These are phyloP conservation scores for Trichosanthes cucumerina DNA, from an alignment of 306 rosid species.

Conservation along the genomic window DNA sequence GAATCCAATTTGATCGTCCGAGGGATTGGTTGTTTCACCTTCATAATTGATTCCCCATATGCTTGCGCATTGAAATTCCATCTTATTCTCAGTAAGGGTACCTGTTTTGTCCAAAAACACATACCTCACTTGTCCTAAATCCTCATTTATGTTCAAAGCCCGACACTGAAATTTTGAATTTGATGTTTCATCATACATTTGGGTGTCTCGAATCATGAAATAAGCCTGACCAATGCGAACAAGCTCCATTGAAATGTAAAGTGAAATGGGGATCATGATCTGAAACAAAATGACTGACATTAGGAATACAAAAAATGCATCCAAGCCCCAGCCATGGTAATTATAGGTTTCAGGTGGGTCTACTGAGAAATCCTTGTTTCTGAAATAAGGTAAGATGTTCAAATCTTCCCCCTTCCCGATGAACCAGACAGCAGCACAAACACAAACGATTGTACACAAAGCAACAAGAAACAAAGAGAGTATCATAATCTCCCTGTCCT, in stretches of 20 bases:
- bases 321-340: constrained; percentile 59
- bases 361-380: constrained; percentile 37
- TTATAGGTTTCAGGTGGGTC: constrained; percentile 25
- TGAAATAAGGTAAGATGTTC: constrained; percentile 43
- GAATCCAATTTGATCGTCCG: constrained; percentile 34
- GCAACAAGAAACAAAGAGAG: constrained; percentile 59
- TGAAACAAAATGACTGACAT: constrained; percentile 86
- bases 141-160: constrained; percentile 87
- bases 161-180: constrained; percentile 77
- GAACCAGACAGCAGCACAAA: constrained; percentile 75
- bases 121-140: constrained; percentile 80
- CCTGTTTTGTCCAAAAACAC: constrained; percentile 92
- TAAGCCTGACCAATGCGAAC: constrained; percentile 86
- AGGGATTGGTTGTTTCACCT: constrained; percentile 14
- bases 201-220: constrained; percentile 64
- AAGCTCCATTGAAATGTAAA: constrained; percentile 93
- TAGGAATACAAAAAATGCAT: constrained; percentile 67
- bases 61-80: constrained; percentile 87
- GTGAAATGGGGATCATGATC: constrained; percentile 83
- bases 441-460: constrained; percentile 55
- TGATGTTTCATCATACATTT: constrained; percentile 67
- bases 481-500: constrained; percentile 63
- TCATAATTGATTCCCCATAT: constrained; percentile 72
- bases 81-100: constrained; percentile 89
- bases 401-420: constrained; percentile 34